Evolutionary conservation across 768 basidiomycete species (phyloP).

Genomic region (Mycena leptocephala): DNA sequence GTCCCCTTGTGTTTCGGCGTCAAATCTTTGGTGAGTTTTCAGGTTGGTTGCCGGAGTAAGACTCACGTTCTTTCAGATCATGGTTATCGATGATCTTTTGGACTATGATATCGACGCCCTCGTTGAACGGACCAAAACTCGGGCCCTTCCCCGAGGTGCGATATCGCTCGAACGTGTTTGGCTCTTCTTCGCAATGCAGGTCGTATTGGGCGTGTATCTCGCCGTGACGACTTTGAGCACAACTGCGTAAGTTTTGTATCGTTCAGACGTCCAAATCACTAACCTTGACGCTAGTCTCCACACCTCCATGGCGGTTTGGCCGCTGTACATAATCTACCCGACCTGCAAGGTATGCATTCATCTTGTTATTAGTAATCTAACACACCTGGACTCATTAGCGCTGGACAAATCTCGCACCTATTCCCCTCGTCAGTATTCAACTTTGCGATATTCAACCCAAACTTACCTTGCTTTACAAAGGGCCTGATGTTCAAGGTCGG

Average conservation of each 20-base stretch:
- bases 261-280: background rate
- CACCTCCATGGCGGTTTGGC: conserved; percentile 46
- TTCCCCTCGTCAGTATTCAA: conserved; percentile 40
- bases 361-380: background rate
- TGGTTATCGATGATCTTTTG: conserved; percentile 50
- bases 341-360: conserved; percentile 46
- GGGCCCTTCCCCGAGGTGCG: conserved; percentile 46
- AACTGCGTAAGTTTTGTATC: conserved; percentile 30
- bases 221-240: conserved; percentile 35
- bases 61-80: conserved; percentile 39
- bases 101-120: conserved; percentile 46
- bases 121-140: conserved; percentile 44
- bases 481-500: conserved; percentile 50
- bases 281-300: conserved; percentile 27
- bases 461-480: conserved; percentile 31
- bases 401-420: conserved; percentile 46
- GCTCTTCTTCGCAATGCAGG: conserved; percentile 45
- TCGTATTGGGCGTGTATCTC: conserved; percentile 37
- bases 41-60: background rate
- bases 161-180: conserved; percentile 45
- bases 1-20: conserved; percentile 47
- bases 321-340: conserved; percentile 49
- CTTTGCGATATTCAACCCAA: background rate
- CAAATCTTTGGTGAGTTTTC: conserved; percentile 45
- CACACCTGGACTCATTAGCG: conserved; percentile 30